A percentile compares a stretch with the other conserved stretches of the same genome.
Evolutionary conservation across 139 green algal genomes (phyloP).

Genomic region (Chlorella sorokiniana): DNA sequence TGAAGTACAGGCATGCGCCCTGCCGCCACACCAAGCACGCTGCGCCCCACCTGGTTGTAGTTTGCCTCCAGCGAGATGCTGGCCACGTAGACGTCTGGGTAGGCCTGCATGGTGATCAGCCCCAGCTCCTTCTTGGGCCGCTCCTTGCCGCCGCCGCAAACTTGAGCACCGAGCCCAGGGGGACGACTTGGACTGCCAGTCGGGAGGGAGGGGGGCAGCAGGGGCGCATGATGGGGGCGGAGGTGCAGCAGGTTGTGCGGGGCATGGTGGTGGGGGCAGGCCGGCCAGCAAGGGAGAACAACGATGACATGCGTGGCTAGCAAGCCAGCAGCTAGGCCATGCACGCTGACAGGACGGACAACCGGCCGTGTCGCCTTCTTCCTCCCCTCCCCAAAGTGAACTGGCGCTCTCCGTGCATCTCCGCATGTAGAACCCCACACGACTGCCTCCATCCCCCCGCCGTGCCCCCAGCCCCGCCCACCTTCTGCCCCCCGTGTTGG

Average conservation of each 20-base stretch:
- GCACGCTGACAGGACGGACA: too few relatives aligned
- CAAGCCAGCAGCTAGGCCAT: too few relatives aligned
- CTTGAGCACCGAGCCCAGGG: conserved; percentile 60
- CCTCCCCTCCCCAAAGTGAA: too few relatives aligned
- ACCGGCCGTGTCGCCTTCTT: too few relatives aligned
- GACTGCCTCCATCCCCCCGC: too few relatives aligned
- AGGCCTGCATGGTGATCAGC: conserved; percentile 47
- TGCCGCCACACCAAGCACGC: neutral
- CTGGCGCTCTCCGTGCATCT: too few relatives aligned
- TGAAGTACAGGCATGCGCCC: neutral
- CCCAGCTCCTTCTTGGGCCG: conserved; percentile 61
- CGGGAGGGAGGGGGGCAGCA: neutral
- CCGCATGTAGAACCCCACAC: too few relatives aligned
- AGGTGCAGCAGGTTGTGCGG: too few relatives aligned
- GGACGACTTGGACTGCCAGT: conserved; percentile 52
- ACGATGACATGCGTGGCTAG: neutral
- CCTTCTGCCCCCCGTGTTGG: conserved; percentile 69
- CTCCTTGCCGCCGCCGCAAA: conserved; percentile 61
- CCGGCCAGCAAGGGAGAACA: neutral
- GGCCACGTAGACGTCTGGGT: conserved; percentile 64
- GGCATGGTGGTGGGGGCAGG: neutral
- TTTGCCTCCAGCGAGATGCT: conserved; percentile 57
- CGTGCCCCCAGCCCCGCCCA: neutral
- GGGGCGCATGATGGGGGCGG: neutral
- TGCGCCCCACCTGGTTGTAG: conserved; percentile 52